Evolutionary conservation across 352 stramenopile genomes (phyloP).

Genomic region (Pythium oligandrum): DNA sequence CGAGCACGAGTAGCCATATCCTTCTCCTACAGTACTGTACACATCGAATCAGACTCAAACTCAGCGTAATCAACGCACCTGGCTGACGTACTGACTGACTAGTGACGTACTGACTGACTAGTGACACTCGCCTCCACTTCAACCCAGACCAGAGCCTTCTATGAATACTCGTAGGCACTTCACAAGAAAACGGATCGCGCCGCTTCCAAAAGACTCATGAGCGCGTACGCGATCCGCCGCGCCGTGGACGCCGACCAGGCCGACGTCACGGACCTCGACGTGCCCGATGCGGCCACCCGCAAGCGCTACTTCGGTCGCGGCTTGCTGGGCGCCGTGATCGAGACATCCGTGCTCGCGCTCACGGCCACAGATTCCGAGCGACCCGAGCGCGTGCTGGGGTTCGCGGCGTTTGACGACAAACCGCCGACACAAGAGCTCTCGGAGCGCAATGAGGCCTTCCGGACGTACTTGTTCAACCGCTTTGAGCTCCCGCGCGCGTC

Average conservation of each 20-base stretch:
- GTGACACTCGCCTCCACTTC: too few relatives aligned
- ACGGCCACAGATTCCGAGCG: conserved; percentile 48
- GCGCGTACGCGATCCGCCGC: conserved; percentile 43
- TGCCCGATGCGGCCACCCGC: conserved; percentile 49
- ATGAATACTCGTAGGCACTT: too few relatives aligned
- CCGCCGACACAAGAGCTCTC: conserved; percentile 31
- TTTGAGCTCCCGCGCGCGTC: conserved; percentile 45
- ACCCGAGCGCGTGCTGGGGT: conserved; percentile 51
- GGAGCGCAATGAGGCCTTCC: conserved; percentile 26
- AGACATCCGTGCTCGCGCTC: conserved; percentile 68
- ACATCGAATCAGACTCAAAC: too few relatives aligned
- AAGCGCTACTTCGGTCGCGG: conserved; percentile 59
- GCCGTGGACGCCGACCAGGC: conserved; percentile 56
- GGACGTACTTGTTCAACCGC: conserved; percentile 38
- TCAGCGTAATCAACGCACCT: too few relatives aligned
- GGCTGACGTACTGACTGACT: too few relatives aligned
- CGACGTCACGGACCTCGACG: conserved; percentile 52
- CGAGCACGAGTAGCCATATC: background rate
- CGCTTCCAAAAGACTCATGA: too few relatives aligned
- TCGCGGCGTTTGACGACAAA: conserved; percentile 52
- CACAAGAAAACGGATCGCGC: too few relatives aligned
- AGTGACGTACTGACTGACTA: too few relatives aligned
- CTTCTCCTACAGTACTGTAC: too few relatives aligned
- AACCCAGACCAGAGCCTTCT: too few relatives aligned
- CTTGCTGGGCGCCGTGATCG: conserved; percentile 52